Base-by-base conservation (phyloP, 805 yeast species). In the Ogataea methanolica region DNA sequence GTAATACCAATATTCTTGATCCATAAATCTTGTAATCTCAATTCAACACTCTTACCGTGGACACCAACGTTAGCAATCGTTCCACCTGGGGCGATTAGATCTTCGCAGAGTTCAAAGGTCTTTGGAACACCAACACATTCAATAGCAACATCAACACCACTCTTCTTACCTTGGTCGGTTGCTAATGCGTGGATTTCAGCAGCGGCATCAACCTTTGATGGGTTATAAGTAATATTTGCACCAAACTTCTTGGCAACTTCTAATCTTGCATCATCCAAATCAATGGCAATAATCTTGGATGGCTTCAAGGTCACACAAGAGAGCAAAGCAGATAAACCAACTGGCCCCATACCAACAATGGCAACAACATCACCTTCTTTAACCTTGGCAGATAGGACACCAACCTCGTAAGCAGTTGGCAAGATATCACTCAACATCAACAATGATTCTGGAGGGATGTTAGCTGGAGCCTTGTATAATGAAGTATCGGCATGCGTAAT, bases 391-490 rank as follows among this genome's bases (percentile, higher is more conserved):
- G 76, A 71, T 35, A 82, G 68, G 6, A 82, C 83, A 51, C 86
- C 86, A 48, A 82, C 81, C 52, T 80, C 82, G 65, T 80, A 76
- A 41, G 85, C 86, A 43, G 85, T 84, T 49, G 85, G 87, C 61
- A 82, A 66, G 23, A 83, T 82, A 55, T 79, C 84, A 11, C 83
- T 80, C 50, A 81, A 67, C 76, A 81, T 81, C 45, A 80, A 71
- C 60, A 81, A 67, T 41, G 80, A 72, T 45, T 80, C 83, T 33
- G 58, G 52, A 8, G 74, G 50, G 22, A 63, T 52, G 11, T 50
- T 54, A 34, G 59, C 56, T 23, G 71, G 72, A 15, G 63, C 68
- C 22, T 57, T 57, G 50, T 62, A 63, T 39, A 73, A 49, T 0
- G 77, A 72, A 50, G 61, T 45, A 48, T 73, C 75, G 21, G 75